Base-by-base conservation (phyloP, 1,139 yeast genomes). In the Geotrichum cucujoidarum region DNA sequence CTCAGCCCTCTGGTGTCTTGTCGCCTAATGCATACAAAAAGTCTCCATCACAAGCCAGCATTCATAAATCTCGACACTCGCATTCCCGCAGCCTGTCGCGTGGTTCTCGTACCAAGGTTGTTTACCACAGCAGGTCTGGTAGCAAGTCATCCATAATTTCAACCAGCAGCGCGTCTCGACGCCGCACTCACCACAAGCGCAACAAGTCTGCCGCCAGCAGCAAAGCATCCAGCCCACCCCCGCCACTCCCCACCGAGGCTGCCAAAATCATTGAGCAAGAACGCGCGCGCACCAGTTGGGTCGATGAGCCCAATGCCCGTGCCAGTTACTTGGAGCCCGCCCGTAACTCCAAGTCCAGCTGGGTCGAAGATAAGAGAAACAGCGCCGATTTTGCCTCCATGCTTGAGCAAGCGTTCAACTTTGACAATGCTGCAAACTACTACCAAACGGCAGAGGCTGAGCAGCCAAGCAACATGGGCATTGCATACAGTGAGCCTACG, bases 371-470 rank as follows among this genome's bases (percentile, higher is more conserved):
- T 10, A 24, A 24, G 27, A 13, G 18, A 8, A 40, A 34, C 14
- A 41, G 43, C 2, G 11, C 43, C 11, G 53, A 50, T 22, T 47
- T 47, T 45, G 53, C 46, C 3, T 35, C 50, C 32, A 50, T 47
- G 53, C 38, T 50, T 4, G 50, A 50, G 34, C 49, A 49, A 36
- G 52, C 49, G 11, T 49, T 49, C 27, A 37, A 49, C 27, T 49
- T 49, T 35, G 30, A 43, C 16, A 17, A 21, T 14, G 10, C 40
- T 17, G 30, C 36, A 20, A 46, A 27, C 35, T 39, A 33, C 42
- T 4, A 37, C 16, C 22, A 25, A 7, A n/a, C 47, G 24, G 8
- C 38, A 13, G 16, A 39, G 13, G 20, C 38, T 14, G 10, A 24
- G 24, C 32, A 45, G 4, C 37, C n/a, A 6, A 8, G 10, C 3